Evolutionary conservation across 1,284 basidiomycete species (phyloP).

Genomic region (Ceratobasidium sp.): DNA sequence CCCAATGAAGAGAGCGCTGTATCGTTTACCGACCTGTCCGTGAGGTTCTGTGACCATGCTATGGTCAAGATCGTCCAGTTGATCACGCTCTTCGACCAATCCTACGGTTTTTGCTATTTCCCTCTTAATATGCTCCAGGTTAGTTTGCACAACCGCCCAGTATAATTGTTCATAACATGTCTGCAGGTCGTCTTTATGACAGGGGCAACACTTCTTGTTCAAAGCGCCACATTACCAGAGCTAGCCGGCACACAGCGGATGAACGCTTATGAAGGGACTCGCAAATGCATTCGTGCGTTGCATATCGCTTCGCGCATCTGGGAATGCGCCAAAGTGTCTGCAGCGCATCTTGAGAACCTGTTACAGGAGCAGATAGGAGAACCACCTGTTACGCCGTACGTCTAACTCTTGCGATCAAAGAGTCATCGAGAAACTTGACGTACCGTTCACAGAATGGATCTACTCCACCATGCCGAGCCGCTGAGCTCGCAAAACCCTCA

Average conservation of each 20-base stretch:
- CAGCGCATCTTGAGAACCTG: background rate
- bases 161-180: background rate
- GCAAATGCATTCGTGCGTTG: background rate
- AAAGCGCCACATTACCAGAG: background rate
- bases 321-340: background rate
- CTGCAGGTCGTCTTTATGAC: background rate
- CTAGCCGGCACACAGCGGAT: background rate
- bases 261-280: background rate
- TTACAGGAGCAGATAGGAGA: background rate
- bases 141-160: background rate
- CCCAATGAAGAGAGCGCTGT: slow-evolving; percentile 55
- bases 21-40: slow-evolving; percentile 56
- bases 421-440: background rate
- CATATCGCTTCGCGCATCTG: background rate
- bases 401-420: background rate
- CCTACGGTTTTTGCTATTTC: slow-evolving; percentile 24
- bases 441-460: background rate
- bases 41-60: slow-evolving; percentile 65
- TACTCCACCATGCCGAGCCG: background rate
- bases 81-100: slow-evolving; percentile 47
- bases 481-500: background rate
- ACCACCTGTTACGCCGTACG: background rate
- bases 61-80: slow-evolving; percentile 72
- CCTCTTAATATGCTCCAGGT: slow-evolving; percentile 4
- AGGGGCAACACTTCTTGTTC: background rate